phyloP scores from a whole-genome alignment of 495 filamentous ascomycete species.

The Immersiella caudata region DNA sequence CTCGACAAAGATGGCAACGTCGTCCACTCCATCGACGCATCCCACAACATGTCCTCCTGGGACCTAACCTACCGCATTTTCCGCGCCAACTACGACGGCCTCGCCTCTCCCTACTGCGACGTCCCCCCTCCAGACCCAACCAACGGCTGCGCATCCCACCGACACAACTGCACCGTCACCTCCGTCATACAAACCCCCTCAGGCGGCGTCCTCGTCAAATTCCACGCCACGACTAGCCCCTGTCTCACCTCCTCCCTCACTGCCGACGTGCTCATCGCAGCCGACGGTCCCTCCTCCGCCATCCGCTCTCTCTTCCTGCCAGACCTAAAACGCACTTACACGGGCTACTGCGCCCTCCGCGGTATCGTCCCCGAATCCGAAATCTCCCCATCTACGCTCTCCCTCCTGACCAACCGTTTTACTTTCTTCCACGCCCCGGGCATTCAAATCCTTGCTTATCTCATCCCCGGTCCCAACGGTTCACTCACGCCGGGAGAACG shows the following conservation, averaged over 20 bases:
- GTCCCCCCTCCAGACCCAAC: constrained; percentile 36
- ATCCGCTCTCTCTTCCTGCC: constrained; percentile 52
- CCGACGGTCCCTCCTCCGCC: constrained; percentile 60
- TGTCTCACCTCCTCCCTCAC: constrained; percentile 31
- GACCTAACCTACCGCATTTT: constrained; percentile 57
- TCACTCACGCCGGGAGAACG: constrained; percentile 49
- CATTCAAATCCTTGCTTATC: constrained; percentile 54
- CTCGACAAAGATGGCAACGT: constrained; percentile 47
- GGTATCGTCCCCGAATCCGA: constrained; percentile 68
- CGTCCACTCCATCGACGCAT: constrained; percentile 45
- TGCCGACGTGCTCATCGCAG: constrained; percentile 56
- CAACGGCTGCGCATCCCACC: constrained; percentile 48
- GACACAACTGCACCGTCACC: constrained; percentile 52
- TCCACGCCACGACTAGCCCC: constrained; percentile 38
- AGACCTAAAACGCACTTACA: constrained; percentile 52
- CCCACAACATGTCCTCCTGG: constrained; percentile 57
- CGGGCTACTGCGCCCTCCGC: constrained; percentile 58
- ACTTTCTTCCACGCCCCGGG: constrained; percentile 50
- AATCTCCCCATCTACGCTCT: constrained; percentile 73
- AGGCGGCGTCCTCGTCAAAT: constrained; percentile 42
- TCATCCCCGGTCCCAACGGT: constrained; percentile 56
- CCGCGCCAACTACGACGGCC: constrained; percentile 59
- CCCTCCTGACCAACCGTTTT: constrained; percentile 58
- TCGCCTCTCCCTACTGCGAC: constrained; percentile 50
- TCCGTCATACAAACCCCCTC: constrained; percentile 38